Conservation (phyloP, 2,329 filamentous ascomycete genomes). For the Fusarium napiforme region DNA sequence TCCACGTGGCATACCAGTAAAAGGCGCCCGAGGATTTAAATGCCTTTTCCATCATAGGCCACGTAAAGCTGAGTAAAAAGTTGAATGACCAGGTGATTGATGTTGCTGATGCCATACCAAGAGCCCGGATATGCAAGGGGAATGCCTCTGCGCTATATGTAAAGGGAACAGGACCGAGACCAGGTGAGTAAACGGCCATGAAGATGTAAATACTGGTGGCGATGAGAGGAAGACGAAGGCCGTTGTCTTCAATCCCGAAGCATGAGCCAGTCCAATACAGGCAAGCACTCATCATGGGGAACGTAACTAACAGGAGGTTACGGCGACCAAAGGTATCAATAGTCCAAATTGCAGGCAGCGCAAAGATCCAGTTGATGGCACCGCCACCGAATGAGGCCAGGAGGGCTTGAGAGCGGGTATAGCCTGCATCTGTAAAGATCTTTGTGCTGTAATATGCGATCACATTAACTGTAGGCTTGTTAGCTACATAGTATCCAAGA, state of each 20-base stretch:
- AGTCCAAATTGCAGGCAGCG: constrained; percentile 63
- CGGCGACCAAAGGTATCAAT: constrained; percentile 55
- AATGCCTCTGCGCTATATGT: constrained; percentile 52
- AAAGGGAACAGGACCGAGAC: constrained; percentile 43
- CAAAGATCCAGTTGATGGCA: constrained; percentile 63
- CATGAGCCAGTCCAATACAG: constrained; percentile 44
- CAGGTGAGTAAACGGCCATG: constrained; percentile 51
- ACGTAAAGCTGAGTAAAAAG: constrained; percentile 49
- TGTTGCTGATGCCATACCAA: constrained; percentile 53
- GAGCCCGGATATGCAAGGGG: constrained; percentile 50
- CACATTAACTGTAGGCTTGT: constrained; percentile 36
- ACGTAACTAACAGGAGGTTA: not conserved
- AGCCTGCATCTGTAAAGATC: constrained; percentile 60
- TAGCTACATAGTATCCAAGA: constrained; percentile 52
- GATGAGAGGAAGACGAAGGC: constrained; percentile 43
- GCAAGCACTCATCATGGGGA: constrained; percentile 17
- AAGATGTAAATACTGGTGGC: constrained; percentile 51
- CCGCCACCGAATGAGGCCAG: constrained; percentile 65
- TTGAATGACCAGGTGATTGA: constrained; percentile 51
- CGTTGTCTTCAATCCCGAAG: constrained; percentile 3
- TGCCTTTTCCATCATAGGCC: constrained; percentile 45
- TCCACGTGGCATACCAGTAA: constrained; percentile 44
- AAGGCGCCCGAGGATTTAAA: constrained; percentile 49
- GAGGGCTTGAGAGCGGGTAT: constrained; percentile 52
- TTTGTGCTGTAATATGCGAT: constrained; percentile 63